Evolutionary conservation across 495 filamentous ascomycete genomes (phyloP).

Genomic region (Cairneyella variabilis): DNA sequence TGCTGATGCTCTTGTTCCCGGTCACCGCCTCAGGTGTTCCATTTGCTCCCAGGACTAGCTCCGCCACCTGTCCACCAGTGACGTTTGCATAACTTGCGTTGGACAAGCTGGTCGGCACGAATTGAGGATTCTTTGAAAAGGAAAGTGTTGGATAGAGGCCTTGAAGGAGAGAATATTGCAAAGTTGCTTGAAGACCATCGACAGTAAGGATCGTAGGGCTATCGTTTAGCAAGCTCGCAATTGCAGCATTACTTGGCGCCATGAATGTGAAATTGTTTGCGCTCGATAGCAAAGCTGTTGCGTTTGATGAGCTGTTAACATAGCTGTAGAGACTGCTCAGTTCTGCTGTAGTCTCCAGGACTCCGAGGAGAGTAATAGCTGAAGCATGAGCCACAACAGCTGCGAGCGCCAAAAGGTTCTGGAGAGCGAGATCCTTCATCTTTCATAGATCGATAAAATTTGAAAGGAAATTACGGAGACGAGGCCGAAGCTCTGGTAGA

Average conservation of each 20-base stretch:
- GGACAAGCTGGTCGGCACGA: conserved; percentile 37
- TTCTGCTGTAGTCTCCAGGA: neutral
- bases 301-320: conserved; percentile 6
- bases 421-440: too few species aligned
- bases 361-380: conserved; percentile 4
- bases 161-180: conserved; percentile 43
- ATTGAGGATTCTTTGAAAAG: conserved; percentile 33
- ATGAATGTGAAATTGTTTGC: conserved; percentile 36
- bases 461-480: too few species aligned
- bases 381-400: neutral
- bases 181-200: conserved; percentile 24
- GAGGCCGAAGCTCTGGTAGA: too few species aligned
- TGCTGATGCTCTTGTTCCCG: conserved; percentile 21
- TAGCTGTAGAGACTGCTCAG: conserved; percentile 1
- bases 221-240: conserved; percentile 26
- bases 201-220: neutral
- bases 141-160: conserved; percentile 31
- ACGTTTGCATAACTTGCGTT: conserved; percentile 23
- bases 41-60: conserved; percentile 21
- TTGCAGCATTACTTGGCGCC: conserved; percentile 38
- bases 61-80: conserved; percentile 26
- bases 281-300: neutral
- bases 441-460: too few species aligned
- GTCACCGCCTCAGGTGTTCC: conserved; percentile 24
- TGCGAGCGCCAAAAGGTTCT: neutral